Conservation (phyloP, 1,284 basidiomycete species). For the Ustilago curta region DNA sequence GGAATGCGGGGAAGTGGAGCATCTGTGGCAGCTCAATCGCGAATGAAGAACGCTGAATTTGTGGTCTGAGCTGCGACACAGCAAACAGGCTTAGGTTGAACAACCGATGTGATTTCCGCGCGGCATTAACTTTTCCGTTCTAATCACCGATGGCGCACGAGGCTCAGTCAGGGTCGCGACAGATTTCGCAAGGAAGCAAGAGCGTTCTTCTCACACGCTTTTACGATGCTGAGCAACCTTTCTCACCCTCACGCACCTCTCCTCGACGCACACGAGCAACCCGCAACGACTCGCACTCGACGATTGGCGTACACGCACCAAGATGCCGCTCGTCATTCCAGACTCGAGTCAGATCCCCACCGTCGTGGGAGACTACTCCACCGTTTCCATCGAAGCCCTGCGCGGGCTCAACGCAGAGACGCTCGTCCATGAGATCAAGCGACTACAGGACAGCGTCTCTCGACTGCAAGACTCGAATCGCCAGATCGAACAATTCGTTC, state of each 20-base stretch:
- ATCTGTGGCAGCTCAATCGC: too few species aligned
- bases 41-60: too few species aligned
- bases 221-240: background rate
- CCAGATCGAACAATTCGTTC: conserved; percentile 45
- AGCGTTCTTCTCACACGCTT: background rate
- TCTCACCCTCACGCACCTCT: conserved; percentile 1
- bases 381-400: conserved; percentile 36
- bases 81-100: too few species aligned
- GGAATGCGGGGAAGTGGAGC: too few species aligned
- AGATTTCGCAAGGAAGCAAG: background rate
- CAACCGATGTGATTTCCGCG: too few species aligned
- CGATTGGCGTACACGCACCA: background rate
- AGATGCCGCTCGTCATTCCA: conserved; percentile 45
- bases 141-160: background rate
- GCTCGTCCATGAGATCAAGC: conserved; percentile 44
- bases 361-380: conserved; percentile 37
- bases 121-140: background rate
- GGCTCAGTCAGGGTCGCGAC: background rate
- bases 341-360: conserved; percentile 41
- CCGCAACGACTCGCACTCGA: background rate
- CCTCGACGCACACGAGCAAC: background rate
- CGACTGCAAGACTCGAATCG: conserved; percentile 38
- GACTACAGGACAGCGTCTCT: conserved; percentile 37
- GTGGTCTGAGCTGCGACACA: too few species aligned
- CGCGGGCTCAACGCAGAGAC: conserved; percentile 43